These are phyloP conservation scores for Fragaria ananassa DNA, from an alignment of 306 rosid species.

Conservation along the genomic window DNA sequence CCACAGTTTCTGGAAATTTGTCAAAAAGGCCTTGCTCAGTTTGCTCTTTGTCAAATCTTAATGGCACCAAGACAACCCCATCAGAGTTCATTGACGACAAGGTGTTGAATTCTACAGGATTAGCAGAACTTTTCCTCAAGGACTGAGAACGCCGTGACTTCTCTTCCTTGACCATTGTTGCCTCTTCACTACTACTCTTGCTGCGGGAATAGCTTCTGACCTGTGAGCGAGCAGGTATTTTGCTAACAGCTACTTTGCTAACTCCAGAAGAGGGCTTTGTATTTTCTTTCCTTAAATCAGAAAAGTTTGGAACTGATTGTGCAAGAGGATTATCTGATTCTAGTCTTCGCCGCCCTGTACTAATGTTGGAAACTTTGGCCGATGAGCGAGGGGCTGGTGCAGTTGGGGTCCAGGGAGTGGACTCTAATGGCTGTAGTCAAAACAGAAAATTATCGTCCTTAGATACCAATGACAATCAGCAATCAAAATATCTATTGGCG, in stretches of 20 bases:
- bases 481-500: conserved; percentile 44
- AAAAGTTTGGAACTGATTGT: conserved; percentile 91
- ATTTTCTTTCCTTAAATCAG: conserved; percentile 95
- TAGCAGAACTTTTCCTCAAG: conserved; percentile 59
- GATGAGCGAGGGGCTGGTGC: conserved; percentile 52
- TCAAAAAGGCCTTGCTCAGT: conserved; percentile 45
- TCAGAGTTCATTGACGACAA: conserved; percentile 53
- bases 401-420: conserved; percentile 53
- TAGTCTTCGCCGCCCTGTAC: conserved; percentile 67
- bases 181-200: conserved; percentile 66
- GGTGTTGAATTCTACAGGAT: conserved; percentile 60
- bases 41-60: conserved; percentile 67
- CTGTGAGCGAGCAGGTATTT: conserved; percentile 60
- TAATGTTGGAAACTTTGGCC: conserved; percentile 42
- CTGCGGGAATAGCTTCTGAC: conserved; percentile 60
- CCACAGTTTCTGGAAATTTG: conserved; percentile 39
- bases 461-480: conserved; percentile 22
- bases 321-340: conserved; percentile 67
- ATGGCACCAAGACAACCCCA: conserved; percentile 58
- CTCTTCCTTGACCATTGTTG: conserved; percentile 60
- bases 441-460: conserved; percentile 26
- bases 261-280: conserved; percentile 76
- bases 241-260: conserved; percentile 60
- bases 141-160: conserved; percentile 58
- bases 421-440: conserved; percentile 66